A percentile compares a stretch with the other conserved stretches of the same genome.
phyloP scores from a whole-genome alignment of 164 flowering plant species.

The Vitis amurensis region DNA sequence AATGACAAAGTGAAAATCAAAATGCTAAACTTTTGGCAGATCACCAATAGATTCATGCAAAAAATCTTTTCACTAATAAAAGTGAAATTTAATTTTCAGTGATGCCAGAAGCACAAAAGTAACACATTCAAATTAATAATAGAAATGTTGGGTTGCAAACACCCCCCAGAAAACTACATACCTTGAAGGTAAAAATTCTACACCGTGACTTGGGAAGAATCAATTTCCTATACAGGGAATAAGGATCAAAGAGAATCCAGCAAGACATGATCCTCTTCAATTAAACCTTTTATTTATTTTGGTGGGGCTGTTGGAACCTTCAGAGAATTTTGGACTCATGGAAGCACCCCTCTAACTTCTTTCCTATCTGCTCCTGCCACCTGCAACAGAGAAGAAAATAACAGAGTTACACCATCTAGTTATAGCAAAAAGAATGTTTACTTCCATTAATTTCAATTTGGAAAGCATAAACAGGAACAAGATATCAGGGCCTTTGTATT shows the following conservation, averaged over 20 bases:
- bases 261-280: background rate
- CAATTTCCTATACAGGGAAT: conserved; percentile 10
- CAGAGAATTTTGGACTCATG: conserved; percentile 19
- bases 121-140: background rate
- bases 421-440: background rate
- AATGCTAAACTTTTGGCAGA: too few species aligned
- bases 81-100: too few species aligned
- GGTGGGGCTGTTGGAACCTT: background rate
- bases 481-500: too few species aligned
- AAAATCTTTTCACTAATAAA: too few species aligned
- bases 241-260: background rate
- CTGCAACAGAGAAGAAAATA: conserved; percentile 37
- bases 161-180: background rate
- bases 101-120: background rate
- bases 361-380: conserved; percentile 80
- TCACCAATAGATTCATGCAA: too few species aligned
- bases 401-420: background rate
- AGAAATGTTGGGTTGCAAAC: background rate
- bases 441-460: too few species aligned
- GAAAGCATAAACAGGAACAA: too few species aligned
- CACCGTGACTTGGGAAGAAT: conserved; percentile 2
- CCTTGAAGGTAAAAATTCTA: background rate
- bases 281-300: conserved; percentile 10
- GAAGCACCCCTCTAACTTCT: conserved; percentile 62
- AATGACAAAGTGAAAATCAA: too few species aligned